Base-by-base conservation (phyloP, 2,329 filamentous ascomycete genomes). In the Lasiodiplodia sp. region DNA sequence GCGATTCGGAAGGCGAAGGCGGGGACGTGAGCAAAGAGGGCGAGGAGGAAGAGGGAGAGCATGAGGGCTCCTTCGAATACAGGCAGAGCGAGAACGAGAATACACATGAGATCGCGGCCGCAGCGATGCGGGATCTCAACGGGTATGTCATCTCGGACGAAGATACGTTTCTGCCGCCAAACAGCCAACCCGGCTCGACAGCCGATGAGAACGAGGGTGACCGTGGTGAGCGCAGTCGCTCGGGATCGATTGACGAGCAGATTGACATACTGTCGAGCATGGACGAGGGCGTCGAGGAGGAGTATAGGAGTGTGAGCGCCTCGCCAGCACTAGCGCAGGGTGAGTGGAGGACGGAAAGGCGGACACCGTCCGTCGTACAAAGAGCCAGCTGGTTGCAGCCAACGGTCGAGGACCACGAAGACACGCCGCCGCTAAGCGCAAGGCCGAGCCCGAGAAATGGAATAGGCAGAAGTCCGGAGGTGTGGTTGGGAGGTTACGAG, bases 91-190 rank as follows among this genome's bases (percentile, higher is more conserved):
- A 64, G 44, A 47, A 37, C 11, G 60, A 51, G 23, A 51, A 66
- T 16, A 64, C 60, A 31, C 23, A 31, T 11, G 60, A 51, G 28
- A 21, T 64, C 2, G 11, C 67, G 12, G 31, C 49, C 12, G 67
- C 67, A 3, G 67, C 67, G 4, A 65, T 68, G 58, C 57, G 64
- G 49, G 67, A 68, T n/a, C 58, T 68, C 23, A 28, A 68, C 47
- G 67, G 67, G 12, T 68, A 68, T 16, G 67, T 68, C 28, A 57
- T 68, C 4, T 64, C 67, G 28, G 67, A 68, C 18, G 67, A 68
- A n/a, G 67, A 64, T 18, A 52, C 44, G 4, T 64, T 64, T 49
- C 37, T 34, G 11, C 60, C 60, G 47, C 60, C n/a, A 11, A 12
- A 8, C 7, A 34, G 12, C 21, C 55, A 37, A 4, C 18, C 18